Evolutionary conservation across 345 rosid genomes (phyloP).

Genomic region (Eucalyptus victrix): DNA sequence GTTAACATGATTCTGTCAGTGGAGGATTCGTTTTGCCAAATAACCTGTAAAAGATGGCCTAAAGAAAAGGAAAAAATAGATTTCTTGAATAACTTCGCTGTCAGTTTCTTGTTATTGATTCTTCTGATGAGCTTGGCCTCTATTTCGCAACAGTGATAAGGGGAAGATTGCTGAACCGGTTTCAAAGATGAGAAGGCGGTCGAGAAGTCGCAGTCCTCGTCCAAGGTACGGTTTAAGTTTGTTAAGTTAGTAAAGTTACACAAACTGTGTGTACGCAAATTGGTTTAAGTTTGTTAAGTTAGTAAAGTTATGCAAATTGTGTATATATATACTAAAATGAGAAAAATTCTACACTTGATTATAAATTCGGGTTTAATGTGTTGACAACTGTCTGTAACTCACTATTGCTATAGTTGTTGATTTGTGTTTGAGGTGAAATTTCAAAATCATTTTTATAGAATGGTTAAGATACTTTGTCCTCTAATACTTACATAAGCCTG

Average conservation of each 20-base stretch:
- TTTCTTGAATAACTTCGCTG: background rate
- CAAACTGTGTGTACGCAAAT: background rate
- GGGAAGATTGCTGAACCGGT: constrained; percentile 37
- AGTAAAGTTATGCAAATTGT: background rate
- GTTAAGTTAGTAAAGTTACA: background rate
- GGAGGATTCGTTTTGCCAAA: background rate
- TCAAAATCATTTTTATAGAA: background rate
- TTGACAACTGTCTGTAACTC: background rate
- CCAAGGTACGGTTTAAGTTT: constrained; percentile 8
- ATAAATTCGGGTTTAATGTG: background rate
- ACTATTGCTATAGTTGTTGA: background rate
- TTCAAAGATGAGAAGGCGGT: constrained; percentile 17
- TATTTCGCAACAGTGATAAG: constrained; percentile 14
- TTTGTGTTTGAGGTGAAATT: background rate
- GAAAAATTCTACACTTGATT: background rate
- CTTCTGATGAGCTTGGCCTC: background rate
- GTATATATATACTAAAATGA: background rate
- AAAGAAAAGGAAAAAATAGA: background rate
- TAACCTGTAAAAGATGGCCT: background rate
- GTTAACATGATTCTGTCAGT: background rate
- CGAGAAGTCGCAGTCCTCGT: constrained; percentile 49
- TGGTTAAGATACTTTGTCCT: background rate
- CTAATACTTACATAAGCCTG: background rate
- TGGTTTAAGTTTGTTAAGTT: background rate
- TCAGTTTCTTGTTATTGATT: background rate